phyloP scores from a whole-genome alignment of 2,329 filamentous ascomycete genomes.

The Taxawa tesnikishii region DNA sequence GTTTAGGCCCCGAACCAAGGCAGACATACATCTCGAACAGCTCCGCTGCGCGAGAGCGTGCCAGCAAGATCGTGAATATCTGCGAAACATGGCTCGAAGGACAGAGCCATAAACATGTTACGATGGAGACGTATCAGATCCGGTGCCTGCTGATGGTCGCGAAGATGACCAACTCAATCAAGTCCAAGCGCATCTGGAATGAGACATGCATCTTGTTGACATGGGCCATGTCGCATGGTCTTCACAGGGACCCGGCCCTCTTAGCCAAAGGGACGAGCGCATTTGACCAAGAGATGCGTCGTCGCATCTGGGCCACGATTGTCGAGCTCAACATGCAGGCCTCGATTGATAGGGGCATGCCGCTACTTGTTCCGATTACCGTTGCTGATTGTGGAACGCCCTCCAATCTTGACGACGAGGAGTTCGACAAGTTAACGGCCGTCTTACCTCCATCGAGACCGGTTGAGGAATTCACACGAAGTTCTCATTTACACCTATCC shows the following conservation, averaged over 20 bases:
- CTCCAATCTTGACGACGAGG: constrained; percentile 38
- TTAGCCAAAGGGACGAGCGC: constrained; percentile 22
- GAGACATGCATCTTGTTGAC: constrained; percentile 37
- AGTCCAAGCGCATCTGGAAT: constrained; percentile 42
- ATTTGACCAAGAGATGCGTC: constrained; percentile 41
- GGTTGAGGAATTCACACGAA: constrained; percentile 13
- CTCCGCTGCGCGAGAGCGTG: constrained; percentile 25
- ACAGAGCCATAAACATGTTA: constrained; percentile 41
- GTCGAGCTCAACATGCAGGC: constrained; percentile 45
- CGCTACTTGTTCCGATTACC: constrained; percentile 25
- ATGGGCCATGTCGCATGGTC: constrained; percentile 39
- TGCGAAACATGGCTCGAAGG: constrained; percentile 29
- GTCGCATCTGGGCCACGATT: constrained; percentile 45
- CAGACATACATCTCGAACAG: constrained; percentile 31
- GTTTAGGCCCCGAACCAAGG: constrained; percentile 14
- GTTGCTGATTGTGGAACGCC: constrained; percentile 39
- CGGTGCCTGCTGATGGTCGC: constrained; percentile 39
- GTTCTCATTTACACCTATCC: constrained; percentile 14
- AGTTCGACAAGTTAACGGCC: constrained; percentile 21
- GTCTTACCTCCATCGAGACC: constrained; percentile 11
- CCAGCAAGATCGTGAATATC: constrained; percentile 23
- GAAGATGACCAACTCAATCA: constrained; percentile 37
- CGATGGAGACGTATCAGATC: constrained; percentile 37
- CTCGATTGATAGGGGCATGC: constrained; percentile 43
- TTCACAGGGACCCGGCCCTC: constrained; percentile 36